Conservation (phyloP, 345 rosid genomes). For the Pugionium dolabratum region DNA sequence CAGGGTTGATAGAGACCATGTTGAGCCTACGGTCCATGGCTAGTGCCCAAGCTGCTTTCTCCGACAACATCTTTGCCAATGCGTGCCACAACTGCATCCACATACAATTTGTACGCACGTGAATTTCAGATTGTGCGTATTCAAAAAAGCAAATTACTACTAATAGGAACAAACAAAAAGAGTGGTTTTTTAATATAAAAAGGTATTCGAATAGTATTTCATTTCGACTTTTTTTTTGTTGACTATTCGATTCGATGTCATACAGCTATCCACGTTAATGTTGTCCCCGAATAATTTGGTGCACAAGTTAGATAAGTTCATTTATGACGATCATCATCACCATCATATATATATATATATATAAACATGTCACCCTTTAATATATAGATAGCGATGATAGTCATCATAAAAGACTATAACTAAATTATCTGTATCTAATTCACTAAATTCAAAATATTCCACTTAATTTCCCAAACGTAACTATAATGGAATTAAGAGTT, state of each 20-base stretch:
- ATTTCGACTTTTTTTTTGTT: constrained; percentile 24
- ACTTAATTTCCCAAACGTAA: constrained; percentile 20
- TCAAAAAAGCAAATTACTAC: too few relatives aligned
- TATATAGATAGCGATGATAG: neutral
- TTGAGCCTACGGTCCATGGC: constrained; percentile 83
- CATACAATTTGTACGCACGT: constrained; percentile 13
- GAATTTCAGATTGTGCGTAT: constrained; percentile 14
- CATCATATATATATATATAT: neutral
- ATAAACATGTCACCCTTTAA: constrained; percentile 27
- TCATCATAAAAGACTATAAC: neutral
- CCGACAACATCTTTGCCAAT: constrained; percentile 74
- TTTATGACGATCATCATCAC: constrained; percentile 29
- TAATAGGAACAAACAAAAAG: neutral
- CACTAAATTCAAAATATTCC: constrained; percentile 1
- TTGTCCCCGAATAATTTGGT: constrained; percentile 33
- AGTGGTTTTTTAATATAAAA: too few relatives aligned
- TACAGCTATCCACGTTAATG: constrained; percentile 38
- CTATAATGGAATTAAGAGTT: constrained; percentile 21
- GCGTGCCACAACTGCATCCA: constrained; percentile 79
- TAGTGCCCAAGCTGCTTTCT: constrained; percentile 92
- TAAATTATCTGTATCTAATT: constrained; percentile 19
- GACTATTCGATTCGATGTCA: constrained; percentile 1
- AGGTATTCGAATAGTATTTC: constrained; percentile 6
- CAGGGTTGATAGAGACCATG: constrained; percentile 88
- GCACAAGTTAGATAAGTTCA: constrained; percentile 37